A percentile compares a stretch with the other conserved stretches of the same genome.
Conservation (phyloP, 345 rosid genomes). For the Abelmoschus esculentus region DNA sequence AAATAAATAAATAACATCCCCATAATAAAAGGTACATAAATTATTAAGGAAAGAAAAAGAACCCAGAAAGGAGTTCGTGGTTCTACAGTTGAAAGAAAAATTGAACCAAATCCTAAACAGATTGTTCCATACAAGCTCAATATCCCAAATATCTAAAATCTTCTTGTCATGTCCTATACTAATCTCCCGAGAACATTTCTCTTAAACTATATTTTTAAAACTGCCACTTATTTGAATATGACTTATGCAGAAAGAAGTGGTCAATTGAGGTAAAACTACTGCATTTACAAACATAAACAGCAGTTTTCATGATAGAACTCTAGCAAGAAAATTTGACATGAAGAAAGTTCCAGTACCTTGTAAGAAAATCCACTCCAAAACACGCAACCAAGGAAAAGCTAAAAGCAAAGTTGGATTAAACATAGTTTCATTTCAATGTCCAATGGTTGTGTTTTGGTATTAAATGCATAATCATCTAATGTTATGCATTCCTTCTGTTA, state of each 20-base stretch:
- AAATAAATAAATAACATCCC: neutral
- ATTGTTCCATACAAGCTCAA: constrained; percentile 6
- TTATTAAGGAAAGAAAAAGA: neutral
- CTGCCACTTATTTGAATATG: neutral
- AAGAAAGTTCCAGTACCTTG: neutral
- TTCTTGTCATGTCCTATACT: neutral
- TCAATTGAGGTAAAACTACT: neutral
- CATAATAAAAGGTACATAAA: neutral
- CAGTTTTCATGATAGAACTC: constrained; percentile 3
- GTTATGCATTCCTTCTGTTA: neutral
- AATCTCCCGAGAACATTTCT: neutral
- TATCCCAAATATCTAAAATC: neutral
- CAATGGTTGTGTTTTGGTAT: neutral
- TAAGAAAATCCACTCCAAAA: neutral
- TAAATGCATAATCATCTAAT: neutral
- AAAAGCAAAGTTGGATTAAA: neutral
- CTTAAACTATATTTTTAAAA: neutral
- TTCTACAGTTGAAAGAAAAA: neutral
- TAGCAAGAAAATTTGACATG: neutral
- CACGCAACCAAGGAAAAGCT: neutral
- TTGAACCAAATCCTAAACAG: neutral
- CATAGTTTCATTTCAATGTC: neutral
- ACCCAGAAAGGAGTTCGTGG: neutral
- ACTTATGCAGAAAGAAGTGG: neutral
- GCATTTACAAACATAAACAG: neutral